A percentile compares a stretch with the other conserved stretches of the same genome.
phyloP scores from a whole-genome alignment of 2,329 filamentous ascomycete species.

The Pyrenophora seminiperda region DNA sequence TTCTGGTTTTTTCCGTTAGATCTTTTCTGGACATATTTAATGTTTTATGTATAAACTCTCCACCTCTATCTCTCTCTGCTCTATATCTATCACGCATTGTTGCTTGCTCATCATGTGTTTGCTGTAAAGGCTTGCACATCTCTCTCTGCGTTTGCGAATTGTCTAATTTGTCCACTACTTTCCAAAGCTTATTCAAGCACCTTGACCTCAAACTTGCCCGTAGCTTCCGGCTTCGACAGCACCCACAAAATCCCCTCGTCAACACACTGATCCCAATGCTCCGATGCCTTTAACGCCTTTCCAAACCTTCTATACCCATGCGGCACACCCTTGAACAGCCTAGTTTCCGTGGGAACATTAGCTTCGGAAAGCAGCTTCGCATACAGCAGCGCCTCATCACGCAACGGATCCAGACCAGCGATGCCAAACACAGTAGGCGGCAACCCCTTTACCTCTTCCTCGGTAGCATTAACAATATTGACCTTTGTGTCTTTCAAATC shows the following conservation, averaged over 20 bases:
- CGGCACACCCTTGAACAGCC: constrained; percentile 59
- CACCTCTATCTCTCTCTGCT: too few species aligned
- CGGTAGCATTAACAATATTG: constrained; percentile 41
- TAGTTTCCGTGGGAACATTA: constrained; percentile 57
- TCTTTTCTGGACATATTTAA: too few species aligned
- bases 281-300: constrained; percentile 47
- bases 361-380: constrained; percentile 51
- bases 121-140: too few species aligned
- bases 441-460: constrained; percentile 49
- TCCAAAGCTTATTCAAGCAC: constrained; percentile 9
- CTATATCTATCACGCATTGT: too few species aligned
- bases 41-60: too few species aligned
- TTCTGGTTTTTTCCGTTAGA: too few species aligned
- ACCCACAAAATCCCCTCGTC: constrained; percentile 54
- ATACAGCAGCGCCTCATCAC: constrained; percentile 57
- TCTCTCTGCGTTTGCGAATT: too few species aligned
- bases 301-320: constrained; percentile 59
- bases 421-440: constrained; percentile 57
- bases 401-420: constrained; percentile 56
- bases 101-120: too few species aligned
- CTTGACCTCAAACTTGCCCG: constrained; percentile 44
- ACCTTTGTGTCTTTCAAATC: constrained; percentile 42
- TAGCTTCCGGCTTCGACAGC: constrained; percentile 43
- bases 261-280: constrained; percentile 53
- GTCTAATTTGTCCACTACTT: too few species aligned